A percentile compares a stretch with the other conserved stretches of the same genome.
Conservation (phyloP, 208 protist genomes). For the Trypanosoma caninum region DNA sequence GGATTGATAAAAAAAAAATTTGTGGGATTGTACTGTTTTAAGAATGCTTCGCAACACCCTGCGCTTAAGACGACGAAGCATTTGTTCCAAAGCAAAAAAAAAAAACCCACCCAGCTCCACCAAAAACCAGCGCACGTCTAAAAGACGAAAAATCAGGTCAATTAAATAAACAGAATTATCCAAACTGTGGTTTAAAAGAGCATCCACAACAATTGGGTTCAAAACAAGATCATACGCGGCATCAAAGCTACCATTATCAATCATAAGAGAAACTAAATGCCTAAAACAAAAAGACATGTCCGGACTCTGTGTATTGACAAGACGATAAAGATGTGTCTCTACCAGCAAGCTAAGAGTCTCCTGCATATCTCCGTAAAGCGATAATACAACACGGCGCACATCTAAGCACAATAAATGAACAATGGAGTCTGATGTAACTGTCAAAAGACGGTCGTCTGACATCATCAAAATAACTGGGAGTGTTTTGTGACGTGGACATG, state of each 20-base stretch:
- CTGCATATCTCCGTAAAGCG: constrained; percentile 40
- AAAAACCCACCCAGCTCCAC: constrained; percentile 34
- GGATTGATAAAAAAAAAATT: constrained; percentile 58
- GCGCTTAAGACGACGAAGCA: constrained; percentile 28
- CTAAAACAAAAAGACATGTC: constrained; percentile 62
- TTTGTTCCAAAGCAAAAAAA: constrained; percentile 9
- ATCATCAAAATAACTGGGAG: constrained; percentile 62
- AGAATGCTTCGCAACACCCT: constrained; percentile 38
- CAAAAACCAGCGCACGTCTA: constrained; percentile 50
- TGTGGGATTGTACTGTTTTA: constrained; percentile 44
- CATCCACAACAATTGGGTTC: constrained; percentile 54
- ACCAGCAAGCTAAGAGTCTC: constrained; percentile 66
- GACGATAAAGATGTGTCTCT: constrained; percentile 70
- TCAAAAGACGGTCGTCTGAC: constrained; percentile 54
- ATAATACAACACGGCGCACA: constrained; percentile 38
- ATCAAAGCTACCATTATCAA: constrained; percentile 69
- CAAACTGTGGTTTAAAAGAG: constrained; percentile 32
- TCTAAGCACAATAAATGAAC: constrained; percentile 39
- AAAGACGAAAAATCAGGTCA: constrained; percentile 66
- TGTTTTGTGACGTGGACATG: constrained; percentile 55
- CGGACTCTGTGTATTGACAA: constrained; percentile 62
- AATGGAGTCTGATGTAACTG: constrained; percentile 40
- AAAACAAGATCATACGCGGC: constrained; percentile 38
- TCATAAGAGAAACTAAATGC: constrained; percentile 56
- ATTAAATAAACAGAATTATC: constrained; percentile 42